A percentile compares a stretch with the other conserved stretches of the same genome.
These are phyloP conservation scores for Echites panduratus DNA, from an alignment of 257 asterid genomes.

Conservation along the genomic window DNA sequence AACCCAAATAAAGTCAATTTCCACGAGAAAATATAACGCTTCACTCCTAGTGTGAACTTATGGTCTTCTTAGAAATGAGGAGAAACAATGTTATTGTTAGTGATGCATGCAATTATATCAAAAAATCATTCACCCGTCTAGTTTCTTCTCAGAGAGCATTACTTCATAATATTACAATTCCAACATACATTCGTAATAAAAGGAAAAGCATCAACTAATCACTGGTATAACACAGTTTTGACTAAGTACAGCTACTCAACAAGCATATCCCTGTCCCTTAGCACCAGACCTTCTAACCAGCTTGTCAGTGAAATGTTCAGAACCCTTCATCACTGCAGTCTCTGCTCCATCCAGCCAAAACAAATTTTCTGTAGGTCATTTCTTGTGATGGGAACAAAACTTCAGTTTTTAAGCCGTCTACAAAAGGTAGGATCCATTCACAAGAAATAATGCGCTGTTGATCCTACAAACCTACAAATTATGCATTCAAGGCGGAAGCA, in stretches of 20 bases:
- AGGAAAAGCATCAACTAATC: background rate
- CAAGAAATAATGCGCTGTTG: background rate
- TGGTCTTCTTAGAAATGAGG: background rate
- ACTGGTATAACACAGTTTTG: background rate
- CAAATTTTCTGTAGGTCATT: background rate
- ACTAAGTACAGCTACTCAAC: background rate
- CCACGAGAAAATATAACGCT: background rate
- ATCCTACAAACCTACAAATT: conserved; percentile 5
- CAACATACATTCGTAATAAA: too few relatives aligned
- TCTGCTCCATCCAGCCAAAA: background rate
- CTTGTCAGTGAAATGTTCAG: too few relatives aligned
- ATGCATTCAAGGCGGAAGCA: conserved; percentile 32
- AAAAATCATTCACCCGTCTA: too few relatives aligned
- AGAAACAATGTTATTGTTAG: background rate
- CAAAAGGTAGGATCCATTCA: background rate
- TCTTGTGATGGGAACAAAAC: background rate
- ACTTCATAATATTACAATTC: too few relatives aligned
- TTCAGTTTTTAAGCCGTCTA: background rate
- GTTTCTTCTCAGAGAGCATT: too few relatives aligned
- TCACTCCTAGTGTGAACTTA: background rate
- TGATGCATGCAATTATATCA: background rate
- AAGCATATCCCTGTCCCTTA: background rate
- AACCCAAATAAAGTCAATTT: background rate
- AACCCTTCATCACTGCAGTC: background rate
- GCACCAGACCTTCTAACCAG: background rate